phyloP scores from a whole-genome alignment of 2,329 filamentous ascomycete species.

The Pochonia chlamydosporia region DNA sequence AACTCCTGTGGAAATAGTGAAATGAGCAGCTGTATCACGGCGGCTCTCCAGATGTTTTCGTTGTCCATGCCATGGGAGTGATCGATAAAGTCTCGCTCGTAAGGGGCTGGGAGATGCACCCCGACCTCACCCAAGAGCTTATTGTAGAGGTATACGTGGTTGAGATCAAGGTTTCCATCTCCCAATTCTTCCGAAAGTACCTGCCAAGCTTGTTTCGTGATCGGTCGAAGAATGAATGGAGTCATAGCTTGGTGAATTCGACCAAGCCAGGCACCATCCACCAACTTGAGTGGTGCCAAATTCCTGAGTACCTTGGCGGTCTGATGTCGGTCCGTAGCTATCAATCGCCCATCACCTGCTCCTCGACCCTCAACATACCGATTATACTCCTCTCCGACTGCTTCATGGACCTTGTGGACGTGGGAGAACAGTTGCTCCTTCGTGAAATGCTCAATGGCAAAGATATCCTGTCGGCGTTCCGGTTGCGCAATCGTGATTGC shows the following conservation, averaged over 20 bases:
- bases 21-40: constrained; percentile 36
- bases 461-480: background rate
- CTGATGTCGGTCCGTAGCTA: too few species aligned
- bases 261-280: constrained; percentile 44
- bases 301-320: background rate
- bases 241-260: constrained; percentile 32
- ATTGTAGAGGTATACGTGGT: constrained; percentile 34
- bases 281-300: constrained; percentile 28
- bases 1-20: constrained; percentile 43
- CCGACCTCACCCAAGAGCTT: constrained; percentile 16
- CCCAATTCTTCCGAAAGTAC: constrained; percentile 45
- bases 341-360: too few species aligned
- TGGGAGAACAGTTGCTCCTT: background rate
- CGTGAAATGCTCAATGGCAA: background rate
- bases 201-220: constrained; percentile 36
- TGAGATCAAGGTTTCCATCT: constrained; percentile 38
- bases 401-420: background rate
- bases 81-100: constrained; percentile 12
- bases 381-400: background rate
- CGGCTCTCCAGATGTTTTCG: constrained; percentile 32
- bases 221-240: constrained; percentile 28
- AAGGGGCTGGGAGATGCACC: constrained; percentile 2
- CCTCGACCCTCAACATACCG: background rate
- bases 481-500: background rate
- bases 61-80: constrained; percentile 4